phyloP scores from a whole-genome alignment of 768 basidiomycete species.

The Pleurotus tuoliensis region DNA sequence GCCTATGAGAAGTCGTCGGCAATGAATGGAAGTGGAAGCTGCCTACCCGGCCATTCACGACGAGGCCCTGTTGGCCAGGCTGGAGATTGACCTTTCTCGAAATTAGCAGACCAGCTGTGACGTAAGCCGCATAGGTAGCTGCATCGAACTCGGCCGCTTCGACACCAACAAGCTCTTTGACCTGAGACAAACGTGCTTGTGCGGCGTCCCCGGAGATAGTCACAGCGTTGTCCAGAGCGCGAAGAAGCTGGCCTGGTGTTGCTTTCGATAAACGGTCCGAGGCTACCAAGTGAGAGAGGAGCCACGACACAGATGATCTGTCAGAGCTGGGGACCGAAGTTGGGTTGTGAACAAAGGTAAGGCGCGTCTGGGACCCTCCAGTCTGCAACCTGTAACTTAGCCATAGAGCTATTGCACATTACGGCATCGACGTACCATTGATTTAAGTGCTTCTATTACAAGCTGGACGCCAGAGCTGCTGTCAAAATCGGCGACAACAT shows the following conservation, averaged over 20 bases:
- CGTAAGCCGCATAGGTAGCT: constrained; percentile 36
- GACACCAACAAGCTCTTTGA: constrained; percentile 25
- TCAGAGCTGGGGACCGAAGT: constrained; percentile 14
- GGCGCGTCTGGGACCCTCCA: constrained; percentile 43
- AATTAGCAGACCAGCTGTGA: constrained; percentile 42
- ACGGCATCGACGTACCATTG: constrained; percentile 45
- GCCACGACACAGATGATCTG: constrained; percentile 33
- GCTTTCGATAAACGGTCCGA: constrained; percentile 33
- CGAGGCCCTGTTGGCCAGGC: constrained; percentile 58
- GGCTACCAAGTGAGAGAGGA: constrained; percentile 49
- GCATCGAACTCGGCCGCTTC: constrained; percentile 27
- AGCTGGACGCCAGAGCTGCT: constrained; percentile 52
- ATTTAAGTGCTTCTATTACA: constrained; percentile 59
- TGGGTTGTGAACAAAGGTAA: constrained; percentile 81
- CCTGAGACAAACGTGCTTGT: constrained; percentile 34
- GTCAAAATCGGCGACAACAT: constrained; percentile 79
- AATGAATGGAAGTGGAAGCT: no score
- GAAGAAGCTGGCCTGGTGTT: constrained; percentile 35
- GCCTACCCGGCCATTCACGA: constrained; percentile 84
- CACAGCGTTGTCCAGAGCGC: constrained; percentile 28
- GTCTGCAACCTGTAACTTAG: constrained; percentile 27
- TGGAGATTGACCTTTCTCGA: constrained; percentile 52
- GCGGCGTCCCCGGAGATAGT: constrained; percentile 15
- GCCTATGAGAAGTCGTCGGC: no score
- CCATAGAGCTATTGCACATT: background rate